Conservation (phyloP, 768 basidiomycete species). For the Gymnopilus dilepis region DNA sequence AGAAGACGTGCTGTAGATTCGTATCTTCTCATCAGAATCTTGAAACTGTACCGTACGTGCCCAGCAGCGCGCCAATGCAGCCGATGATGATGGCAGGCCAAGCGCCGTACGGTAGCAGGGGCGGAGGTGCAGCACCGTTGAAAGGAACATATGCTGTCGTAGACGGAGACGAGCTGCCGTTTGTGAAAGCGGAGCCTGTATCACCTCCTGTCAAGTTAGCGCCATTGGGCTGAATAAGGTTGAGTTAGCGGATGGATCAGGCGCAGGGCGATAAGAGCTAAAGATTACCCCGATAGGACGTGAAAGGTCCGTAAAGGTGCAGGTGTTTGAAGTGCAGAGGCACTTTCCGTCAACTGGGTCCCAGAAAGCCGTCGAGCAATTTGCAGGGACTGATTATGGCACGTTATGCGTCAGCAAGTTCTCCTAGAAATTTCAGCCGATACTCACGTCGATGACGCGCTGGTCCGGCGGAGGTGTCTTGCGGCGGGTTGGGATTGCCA, state of each 20-base stretch:
- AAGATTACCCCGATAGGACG: conserved; percentile 71
- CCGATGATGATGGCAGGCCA: conserved; percentile 42
- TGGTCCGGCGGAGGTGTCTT: conserved; percentile 51
- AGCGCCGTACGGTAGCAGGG: conserved; percentile 35
- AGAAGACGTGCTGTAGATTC: background rate
- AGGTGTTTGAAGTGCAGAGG: conserved; percentile 58
- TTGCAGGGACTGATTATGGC: conserved; percentile 57
- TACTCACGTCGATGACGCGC: conserved; percentile 61
- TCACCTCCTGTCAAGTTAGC: conserved; percentile 72
- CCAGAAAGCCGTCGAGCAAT: conserved; percentile 84
- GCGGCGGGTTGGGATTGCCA: conserved; percentile 68
- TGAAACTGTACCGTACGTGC: conserved; percentile 32
- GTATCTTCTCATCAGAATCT: conserved; percentile 17
- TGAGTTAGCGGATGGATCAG: background rate
- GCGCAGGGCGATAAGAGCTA: background rate
- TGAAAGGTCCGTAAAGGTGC: conserved; percentile 67
- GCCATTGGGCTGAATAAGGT: conserved; percentile 58
- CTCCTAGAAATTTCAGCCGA: background rate
- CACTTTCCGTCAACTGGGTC: conserved; percentile 74
- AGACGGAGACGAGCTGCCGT: conserved; percentile 20
- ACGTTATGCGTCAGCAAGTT: background rate
- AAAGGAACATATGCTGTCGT: conserved; percentile 53
- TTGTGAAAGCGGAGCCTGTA: conserved; percentile 41
- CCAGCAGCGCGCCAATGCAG: conserved; percentile 41
- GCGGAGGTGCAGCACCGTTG: conserved; percentile 41